phyloP scores from a whole-genome alignment of 345 rosid species.

The Rhodomyrtus tomentosa region DNA sequence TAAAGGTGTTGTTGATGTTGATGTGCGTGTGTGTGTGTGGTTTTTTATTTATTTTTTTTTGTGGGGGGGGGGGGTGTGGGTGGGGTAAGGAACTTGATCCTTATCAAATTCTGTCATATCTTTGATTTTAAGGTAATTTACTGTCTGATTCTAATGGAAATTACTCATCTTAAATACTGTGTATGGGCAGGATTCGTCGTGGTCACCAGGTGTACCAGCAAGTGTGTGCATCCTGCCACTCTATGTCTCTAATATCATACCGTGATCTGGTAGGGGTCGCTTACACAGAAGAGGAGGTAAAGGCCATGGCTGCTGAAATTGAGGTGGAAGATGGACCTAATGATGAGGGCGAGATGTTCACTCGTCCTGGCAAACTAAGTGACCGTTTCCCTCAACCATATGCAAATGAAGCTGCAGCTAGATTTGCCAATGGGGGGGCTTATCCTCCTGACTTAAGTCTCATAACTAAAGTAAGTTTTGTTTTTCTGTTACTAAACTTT shows the following conservation, averaged over 20 bases:
- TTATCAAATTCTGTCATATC: background rate
- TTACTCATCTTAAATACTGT: conserved; percentile 7
- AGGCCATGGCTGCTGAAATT: conserved; percentile 99
- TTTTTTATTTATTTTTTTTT: background rate
- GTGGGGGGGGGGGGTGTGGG: too few relatives aligned
- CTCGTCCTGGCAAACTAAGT: conserved; percentile 97
- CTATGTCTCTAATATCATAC: conserved; percentile 92
- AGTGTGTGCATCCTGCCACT: conserved; percentile 99
- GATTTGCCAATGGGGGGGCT: conserved; percentile 99
- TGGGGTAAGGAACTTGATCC: background rate
- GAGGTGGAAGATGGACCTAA: conserved; percentile 99
- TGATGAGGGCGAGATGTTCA: conserved; percentile 99
- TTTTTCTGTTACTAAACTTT: background rate
- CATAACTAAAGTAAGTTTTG: conserved; percentile 71
- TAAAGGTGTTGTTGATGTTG: too few relatives aligned
- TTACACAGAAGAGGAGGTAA: conserved; percentile 93
- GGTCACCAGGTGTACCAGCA: conserved; percentile 98
- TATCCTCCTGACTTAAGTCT: conserved; percentile 99
- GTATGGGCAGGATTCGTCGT: conserved; percentile 79
- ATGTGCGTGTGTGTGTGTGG: too few relatives aligned
- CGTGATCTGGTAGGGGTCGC: conserved; percentile 98
- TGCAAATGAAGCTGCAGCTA: conserved; percentile 86
- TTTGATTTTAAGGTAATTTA: background rate
- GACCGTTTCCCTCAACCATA: conserved; percentile 95
- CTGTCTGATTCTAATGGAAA: background rate